Conservation (phyloP, 768 basidiomycete species). For the Rhizopogon roseolus region DNA sequence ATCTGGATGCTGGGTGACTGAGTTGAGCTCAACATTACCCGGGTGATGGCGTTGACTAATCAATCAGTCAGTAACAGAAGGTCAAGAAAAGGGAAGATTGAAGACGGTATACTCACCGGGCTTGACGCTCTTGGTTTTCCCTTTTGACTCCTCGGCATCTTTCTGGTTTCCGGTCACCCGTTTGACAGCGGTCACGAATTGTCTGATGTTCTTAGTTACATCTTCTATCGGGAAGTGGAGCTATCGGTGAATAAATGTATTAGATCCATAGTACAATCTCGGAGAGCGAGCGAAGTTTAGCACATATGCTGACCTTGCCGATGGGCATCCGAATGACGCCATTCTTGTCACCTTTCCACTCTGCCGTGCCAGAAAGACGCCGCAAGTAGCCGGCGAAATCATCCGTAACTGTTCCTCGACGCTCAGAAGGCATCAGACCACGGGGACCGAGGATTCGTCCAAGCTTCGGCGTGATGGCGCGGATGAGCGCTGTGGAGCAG, state of each 20-base stretch:
- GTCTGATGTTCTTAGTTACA: conserved; percentile 71
- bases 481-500: conserved; percentile 74
- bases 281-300: background rate
- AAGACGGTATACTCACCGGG: conserved; percentile 29
- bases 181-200: conserved; percentile 73
- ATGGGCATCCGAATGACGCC: conserved; percentile 84
- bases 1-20: conserved; percentile 90
- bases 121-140: conserved; percentile 36
- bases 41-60: conserved; percentile 70
- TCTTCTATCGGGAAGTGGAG: conserved; percentile 72
- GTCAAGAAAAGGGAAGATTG: background rate
- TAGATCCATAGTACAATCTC: background rate
- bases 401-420: conserved; percentile 91
- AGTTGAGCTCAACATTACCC: conserved; percentile 78
- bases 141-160: conserved; percentile 38
- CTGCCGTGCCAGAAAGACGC: conserved; percentile 73
- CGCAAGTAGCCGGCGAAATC: conserved; percentile 81
- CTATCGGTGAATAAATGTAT: conserved; percentile 32
- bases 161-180: conserved; percentile 67
- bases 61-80: background rate
- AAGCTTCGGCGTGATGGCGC: conserved; percentile 73
- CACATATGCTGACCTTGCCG: conserved; percentile 51
- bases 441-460: conserved; percentile 81
- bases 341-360: conserved; percentile 89
- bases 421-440: conserved; percentile 92